These are phyloP conservation scores for Hanseniaspora clermontiae DNA, from an alignment of 805 yeast genomes.

Conservation along the genomic window DNA sequence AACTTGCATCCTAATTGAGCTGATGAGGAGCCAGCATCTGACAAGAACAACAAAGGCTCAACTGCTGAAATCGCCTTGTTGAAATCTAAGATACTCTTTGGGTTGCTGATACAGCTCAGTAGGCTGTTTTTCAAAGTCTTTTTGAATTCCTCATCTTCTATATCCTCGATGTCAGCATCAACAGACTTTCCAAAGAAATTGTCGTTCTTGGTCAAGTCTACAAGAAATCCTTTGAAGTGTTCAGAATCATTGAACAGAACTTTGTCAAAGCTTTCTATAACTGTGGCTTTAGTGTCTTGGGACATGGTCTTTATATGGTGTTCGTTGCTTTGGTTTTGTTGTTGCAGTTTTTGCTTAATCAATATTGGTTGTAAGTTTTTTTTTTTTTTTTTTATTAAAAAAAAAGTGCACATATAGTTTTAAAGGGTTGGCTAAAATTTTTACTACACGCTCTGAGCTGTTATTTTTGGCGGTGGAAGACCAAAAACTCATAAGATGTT, in stretches of 20 bases:
- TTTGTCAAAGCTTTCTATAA: background rate
- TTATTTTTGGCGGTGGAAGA: no score
- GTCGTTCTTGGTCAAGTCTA: conserved; percentile 1
- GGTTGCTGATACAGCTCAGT: background rate
- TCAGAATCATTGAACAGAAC: conserved; percentile 9
- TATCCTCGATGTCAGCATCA: background rate
- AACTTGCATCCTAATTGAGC: background rate
- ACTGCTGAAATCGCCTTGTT: conserved; percentile 5
- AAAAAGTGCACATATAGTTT: background rate
- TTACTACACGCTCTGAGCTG: no score
- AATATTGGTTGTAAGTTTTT: background rate
- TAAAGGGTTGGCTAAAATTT: background rate
- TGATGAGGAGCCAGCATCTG: background rate
- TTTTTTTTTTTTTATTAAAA: background rate
- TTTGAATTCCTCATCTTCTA: background rate
- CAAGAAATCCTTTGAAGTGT: conserved; percentile 7
- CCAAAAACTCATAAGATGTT: no score
- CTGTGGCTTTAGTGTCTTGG: background rate
- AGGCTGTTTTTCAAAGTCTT: background rate
- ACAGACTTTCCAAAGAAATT: background rate
- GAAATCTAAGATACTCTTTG: background rate
- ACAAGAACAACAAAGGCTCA: conserved; percentile 6
- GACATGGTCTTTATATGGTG: background rate
- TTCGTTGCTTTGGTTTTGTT: background rate
- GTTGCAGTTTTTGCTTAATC: no score